Evolutionary conservation across 1,139 yeast genomes (phyloP).

Genomic region (Arxiozyma slooffiae): DNA sequence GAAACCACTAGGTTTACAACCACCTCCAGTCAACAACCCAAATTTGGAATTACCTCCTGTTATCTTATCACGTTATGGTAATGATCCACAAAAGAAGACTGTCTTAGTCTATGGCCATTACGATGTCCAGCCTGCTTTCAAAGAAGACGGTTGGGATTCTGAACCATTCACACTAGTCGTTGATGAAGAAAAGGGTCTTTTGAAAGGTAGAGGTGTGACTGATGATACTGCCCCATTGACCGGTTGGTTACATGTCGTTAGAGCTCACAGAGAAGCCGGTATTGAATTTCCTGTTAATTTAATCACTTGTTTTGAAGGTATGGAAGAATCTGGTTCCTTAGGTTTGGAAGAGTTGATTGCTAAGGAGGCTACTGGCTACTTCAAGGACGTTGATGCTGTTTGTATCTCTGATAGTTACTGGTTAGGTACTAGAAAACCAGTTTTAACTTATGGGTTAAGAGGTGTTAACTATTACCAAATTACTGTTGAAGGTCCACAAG

Average conservation of each 20-base stretch:
- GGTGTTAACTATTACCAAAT: constrained; percentile 92
- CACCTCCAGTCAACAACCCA: constrained; percentile 64
- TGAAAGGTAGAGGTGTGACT: constrained; percentile 89
- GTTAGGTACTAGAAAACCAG: constrained; percentile 96
- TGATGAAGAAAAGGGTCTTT: constrained; percentile 39
- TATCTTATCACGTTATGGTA: constrained; percentile 78
- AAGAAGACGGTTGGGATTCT: constrained; percentile 90
- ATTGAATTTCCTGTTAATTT: constrained; percentile 89
- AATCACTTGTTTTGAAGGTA: constrained; percentile 91
- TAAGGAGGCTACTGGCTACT: constrained; percentile 66
- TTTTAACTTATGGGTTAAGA: constrained; percentile 91
- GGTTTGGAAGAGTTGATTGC: constrained; percentile 81
- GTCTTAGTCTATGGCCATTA: constrained; percentile 92
- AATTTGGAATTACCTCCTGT: constrained; percentile 81
- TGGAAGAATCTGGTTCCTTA: constrained; percentile 96
- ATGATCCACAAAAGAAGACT: constrained; percentile 71
- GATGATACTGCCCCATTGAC: constrained; percentile 98
- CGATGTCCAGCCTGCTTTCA: constrained; percentile 92
- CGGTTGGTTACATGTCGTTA: constrained; percentile 89
- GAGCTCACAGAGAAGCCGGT: constrained; percentile 80
- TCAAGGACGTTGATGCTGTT: constrained; percentile 83
- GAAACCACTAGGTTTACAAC: constrained; percentile 78
- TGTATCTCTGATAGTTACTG: constrained; percentile 97
- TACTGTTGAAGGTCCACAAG: constrained; percentile 78
- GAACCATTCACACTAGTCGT: constrained; percentile 76